Conservation (phyloP, 345 rosid genomes). For the Populus ilicifolia region DNA sequence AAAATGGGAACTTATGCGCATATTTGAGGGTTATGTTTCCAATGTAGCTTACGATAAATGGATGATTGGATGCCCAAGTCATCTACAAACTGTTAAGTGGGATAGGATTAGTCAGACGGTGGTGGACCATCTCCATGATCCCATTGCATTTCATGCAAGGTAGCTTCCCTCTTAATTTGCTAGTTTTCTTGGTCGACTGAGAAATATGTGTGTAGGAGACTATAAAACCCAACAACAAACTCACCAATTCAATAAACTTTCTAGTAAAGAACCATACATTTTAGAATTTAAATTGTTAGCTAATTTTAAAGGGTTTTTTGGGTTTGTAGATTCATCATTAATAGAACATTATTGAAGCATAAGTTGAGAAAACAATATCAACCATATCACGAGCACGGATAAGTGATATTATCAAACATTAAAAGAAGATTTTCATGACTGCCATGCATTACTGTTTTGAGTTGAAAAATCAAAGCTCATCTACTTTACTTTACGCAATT, state of each 20-base stretch:
- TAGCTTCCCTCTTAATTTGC: too few species aligned
- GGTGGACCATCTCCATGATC: not conserved
- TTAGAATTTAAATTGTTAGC: too few species aligned
- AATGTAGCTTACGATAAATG: not conserved
- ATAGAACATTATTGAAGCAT: too few species aligned
- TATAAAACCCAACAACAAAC: too few species aligned
- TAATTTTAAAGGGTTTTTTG: too few species aligned
- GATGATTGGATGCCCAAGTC: not conserved
- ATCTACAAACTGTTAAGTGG: not conserved
- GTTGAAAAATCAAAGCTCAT: not conserved
- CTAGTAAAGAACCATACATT: too few species aligned
- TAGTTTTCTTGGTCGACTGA: not conserved
- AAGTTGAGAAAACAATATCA: not conserved
- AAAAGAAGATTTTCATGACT: not conserved
- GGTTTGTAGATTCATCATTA: too few species aligned
- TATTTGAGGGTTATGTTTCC: not conserved
- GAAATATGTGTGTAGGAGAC: not conserved
- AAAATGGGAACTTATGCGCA: not conserved
- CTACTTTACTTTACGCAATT: not conserved
- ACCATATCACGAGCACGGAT: not conserved
- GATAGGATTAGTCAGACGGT: not conserved
- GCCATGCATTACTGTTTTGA: not conserved
- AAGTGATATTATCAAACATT: too few species aligned
- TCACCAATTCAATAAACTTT: too few species aligned
- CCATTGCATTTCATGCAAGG: too few species aligned